Evolutionary conservation across 768 basidiomycete species (phyloP).

Genomic region (Dentipellis sp.): DNA sequence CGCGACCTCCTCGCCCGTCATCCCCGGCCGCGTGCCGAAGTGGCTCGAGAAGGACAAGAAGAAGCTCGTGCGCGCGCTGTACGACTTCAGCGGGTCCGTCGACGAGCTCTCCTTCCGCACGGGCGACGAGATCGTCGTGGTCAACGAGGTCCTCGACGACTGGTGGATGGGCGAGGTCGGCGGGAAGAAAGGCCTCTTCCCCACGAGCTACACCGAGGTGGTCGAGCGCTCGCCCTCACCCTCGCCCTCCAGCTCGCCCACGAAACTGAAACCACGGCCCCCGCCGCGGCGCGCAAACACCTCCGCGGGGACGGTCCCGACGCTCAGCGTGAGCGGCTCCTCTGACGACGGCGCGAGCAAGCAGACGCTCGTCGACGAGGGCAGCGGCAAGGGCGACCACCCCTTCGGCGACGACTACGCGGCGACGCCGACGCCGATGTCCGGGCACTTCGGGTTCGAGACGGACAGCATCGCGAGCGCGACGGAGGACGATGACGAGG

Average conservation of each 20-base stretch:
- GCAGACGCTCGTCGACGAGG: slow-evolving; percentile 12
- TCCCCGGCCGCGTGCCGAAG: slow-evolving; percentile 19
- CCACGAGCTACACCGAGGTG: slow-evolving; percentile 60
- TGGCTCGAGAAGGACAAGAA: slow-evolving; percentile 20
- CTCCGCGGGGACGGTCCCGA: neutral
- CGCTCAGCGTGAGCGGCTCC: slow-evolving; percentile 3
- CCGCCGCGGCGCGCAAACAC: neutral
- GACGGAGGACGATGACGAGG: slow-evolving; percentile 35
- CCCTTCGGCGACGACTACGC: slow-evolving; percentile 37
- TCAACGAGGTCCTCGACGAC: slow-evolving; percentile 76
- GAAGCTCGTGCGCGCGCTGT: slow-evolving; percentile 54
- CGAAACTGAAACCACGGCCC: neutral
- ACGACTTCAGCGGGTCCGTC: slow-evolving; percentile 63
- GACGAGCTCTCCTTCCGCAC: slow-evolving; percentile 73
- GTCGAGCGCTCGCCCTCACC: slow-evolving; percentile 24
- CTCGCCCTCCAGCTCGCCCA: neutral
- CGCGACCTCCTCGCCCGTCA: slow-evolving; percentile 1
- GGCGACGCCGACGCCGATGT: slow-evolving; percentile 36
- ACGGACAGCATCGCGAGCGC: slow-evolving; percentile 28
- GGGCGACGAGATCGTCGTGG: slow-evolving; percentile 68
- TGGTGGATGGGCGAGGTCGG: slow-evolving; percentile 85
- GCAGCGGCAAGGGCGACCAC: slow-evolving; percentile 36
- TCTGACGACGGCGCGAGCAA: neutral
- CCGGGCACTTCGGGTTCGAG: slow-evolving; percentile 28
- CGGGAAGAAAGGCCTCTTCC: slow-evolving; percentile 75